Percentiles rank a stretch among this genome's conserved stretches.
phyloP scores from a whole-genome alignment of 805 yeast genomes.

The Candida nanaspora region DNA sequence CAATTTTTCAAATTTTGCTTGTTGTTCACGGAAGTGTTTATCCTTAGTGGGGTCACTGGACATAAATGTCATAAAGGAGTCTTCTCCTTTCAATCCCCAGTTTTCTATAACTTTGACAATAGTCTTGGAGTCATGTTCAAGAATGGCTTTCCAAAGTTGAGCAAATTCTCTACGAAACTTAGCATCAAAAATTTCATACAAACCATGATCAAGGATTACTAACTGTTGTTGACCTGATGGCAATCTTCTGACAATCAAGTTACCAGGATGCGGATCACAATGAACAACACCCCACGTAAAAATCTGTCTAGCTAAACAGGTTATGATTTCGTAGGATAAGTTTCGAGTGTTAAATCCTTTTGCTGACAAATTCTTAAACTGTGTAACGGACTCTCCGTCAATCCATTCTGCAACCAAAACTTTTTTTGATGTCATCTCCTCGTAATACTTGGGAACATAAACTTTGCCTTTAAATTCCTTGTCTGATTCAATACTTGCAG shows the following conservation, averaged over 20 bases:
- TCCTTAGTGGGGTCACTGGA: slow-evolving; percentile 37
- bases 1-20: slow-evolving; percentile 21
- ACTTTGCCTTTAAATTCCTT: slow-evolving; percentile 31
- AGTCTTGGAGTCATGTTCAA: slow-evolving; percentile 41
- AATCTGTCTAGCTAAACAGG: slow-evolving; percentile 48
- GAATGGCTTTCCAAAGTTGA: slow-evolving; percentile 55
- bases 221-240: slow-evolving; percentile 38
- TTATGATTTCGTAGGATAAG: slow-evolving; percentile 44
- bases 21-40: slow-evolving; percentile 13
- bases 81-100: slow-evolving; percentile 70
- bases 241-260: slow-evolving; percentile 46
- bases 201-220: slow-evolving; percentile 70
- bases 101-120: slow-evolving; percentile 39
- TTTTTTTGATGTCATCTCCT: slow-evolving; percentile 37
- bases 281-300: slow-evolving; percentile 65
- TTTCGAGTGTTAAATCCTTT: slow-evolving; percentile 30
- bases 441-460: slow-evolving; percentile 49
- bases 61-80: slow-evolving; percentile 51
- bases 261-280: slow-evolving; percentile 81
- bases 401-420: slow-evolving; percentile 71
- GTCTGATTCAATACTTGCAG: slow-evolving; percentile 34
- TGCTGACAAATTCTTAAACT: slow-evolving; percentile 33
- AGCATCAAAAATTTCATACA: slow-evolving; percentile 49
- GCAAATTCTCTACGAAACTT: slow-evolving; percentile 50
- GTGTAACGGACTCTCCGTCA: slow-evolving; percentile 56